These are phyloP conservation scores for Colletotrichum abscissum DNA, from an alignment of 2,329 filamentous ascomycete genomes.

Conservation along the genomic window DNA sequence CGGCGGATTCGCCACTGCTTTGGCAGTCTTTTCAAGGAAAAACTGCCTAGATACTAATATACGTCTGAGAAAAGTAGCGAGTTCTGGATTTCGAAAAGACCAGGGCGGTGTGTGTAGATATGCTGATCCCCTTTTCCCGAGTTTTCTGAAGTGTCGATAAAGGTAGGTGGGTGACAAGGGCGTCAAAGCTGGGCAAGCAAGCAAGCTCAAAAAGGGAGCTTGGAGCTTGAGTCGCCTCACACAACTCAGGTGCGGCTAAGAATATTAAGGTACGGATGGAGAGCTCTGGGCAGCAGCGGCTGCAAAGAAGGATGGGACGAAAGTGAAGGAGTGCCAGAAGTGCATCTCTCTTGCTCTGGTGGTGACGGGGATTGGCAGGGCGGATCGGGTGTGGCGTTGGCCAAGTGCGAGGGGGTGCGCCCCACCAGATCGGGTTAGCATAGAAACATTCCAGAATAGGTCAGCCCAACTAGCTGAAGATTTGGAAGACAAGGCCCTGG, in stretches of 20 bases:
- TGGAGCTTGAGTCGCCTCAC: conserved; percentile 12
- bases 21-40: not conserved
- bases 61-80: not conserved
- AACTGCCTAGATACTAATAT: not conserved
- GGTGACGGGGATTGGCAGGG: conserved; percentile 13
- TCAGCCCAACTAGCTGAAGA: not conserved
- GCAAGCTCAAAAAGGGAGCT: not conserved
- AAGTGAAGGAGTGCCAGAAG: not conserved
- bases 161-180: not conserved
- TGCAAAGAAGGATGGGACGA: conserved; percentile 9
- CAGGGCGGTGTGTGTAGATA: not conserved
- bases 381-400: conserved; percentile 32
- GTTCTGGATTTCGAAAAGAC: not conserved
- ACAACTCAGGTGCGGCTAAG: conserved; percentile 8
- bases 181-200: not conserved
- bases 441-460: conserved; percentile 27
- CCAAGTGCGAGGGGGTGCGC: conserved; percentile 1
- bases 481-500: not conserved
- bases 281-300: conserved; percentile 19
- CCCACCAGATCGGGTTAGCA: conserved; percentile 19
- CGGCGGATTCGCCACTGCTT: not conserved
- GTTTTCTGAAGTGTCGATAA: too few relatives aligned
- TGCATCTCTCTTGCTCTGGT: not conserved
- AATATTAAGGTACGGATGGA: not conserved
- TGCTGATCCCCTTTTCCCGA: not conserved